Base-by-base conservation (phyloP, 192 early-diverging fungal genomes). In the Mortierella hygrophila region DNA sequence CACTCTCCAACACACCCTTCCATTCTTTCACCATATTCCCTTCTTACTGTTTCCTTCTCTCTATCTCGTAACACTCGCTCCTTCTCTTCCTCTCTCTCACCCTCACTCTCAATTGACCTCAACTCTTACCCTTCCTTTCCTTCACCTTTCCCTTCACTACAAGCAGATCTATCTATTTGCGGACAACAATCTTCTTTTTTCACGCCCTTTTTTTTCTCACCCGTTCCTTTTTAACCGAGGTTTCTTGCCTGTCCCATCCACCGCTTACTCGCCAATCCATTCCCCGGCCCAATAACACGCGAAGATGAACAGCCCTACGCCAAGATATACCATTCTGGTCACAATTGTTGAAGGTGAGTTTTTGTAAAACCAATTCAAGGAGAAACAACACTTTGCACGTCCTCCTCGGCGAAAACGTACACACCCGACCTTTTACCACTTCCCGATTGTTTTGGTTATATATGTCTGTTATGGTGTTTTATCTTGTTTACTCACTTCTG, bases 301-400 rank as follows among this genome's bases (percentile, higher is more conserved):
- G 68, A 75, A 68, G 54, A 82, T 76, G 75, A 76, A 32, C 44
- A 82, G 80, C 37, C 80, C 80, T 0, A 76, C 80, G 52, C 83
- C 88, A 68, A 77, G 83, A 79, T 89, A 82, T 77, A 89, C 88
- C 38, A 82, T 89, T 72, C 68, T 89, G 52, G 88, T 89, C 23
- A 89, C 88, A 65, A 74, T 89, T 35, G 78, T 89, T 40, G 82
- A 85, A 46, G 87, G 87, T 84, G 46, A 76, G 82, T 76, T 38
- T 6, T 5, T 32, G 37, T 44, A 20, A 32, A 60, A 42, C n/a
- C n/a, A 57, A 47, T n/a, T 23, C 26, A 52, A 44, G 18, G 20
- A 76, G 38, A 35, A 40, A 47, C 37, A 55, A 52, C n/a, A 54
- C n/a, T 42, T n/a, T 63, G 35, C 55, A 6, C 16, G n/a, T 75